Conservation (phyloP, 2,329 filamentous ascomycete genomes). For the Fusarium tanahbumbuense region DNA sequence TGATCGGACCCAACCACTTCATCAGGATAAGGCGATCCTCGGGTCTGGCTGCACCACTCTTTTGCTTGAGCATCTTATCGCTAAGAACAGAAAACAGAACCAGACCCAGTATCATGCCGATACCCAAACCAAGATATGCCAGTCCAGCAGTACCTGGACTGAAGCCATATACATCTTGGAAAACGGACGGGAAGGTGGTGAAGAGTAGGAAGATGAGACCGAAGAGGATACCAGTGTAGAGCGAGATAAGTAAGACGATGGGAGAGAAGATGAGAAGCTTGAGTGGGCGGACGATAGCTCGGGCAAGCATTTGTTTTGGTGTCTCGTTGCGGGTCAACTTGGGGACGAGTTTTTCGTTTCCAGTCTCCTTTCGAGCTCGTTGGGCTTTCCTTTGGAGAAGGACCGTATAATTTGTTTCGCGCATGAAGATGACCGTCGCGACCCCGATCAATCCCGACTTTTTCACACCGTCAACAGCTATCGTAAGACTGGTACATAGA, state of each 20-base stretch:
- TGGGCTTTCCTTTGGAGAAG: slow-evolving; percentile 12
- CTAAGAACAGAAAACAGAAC: slow-evolving; percentile 20
- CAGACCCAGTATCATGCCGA: slow-evolving; percentile 48
- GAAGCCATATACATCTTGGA: slow-evolving; percentile 51
- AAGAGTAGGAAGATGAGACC: slow-evolving; percentile 54
- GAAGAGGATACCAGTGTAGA: slow-evolving; percentile 53
- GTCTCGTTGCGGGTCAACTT: slow-evolving; percentile 17
- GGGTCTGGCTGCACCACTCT: slow-evolving; percentile 41
- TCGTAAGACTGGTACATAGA: background rate
- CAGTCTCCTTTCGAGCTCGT: slow-evolving; percentile 21
- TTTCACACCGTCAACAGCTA: background rate
- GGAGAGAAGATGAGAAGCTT: slow-evolving; percentile 65
- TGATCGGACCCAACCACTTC: slow-evolving; percentile 63
- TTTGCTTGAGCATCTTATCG: slow-evolving; percentile 29
- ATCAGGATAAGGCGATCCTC: slow-evolving; percentile 66
- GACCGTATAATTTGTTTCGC: slow-evolving; percentile 45
- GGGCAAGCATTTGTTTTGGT: slow-evolving; percentile 45
- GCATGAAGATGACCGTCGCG: slow-evolving; percentile 35
- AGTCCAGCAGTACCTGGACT: slow-evolving; percentile 47
- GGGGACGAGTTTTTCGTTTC: slow-evolving; percentile 32
- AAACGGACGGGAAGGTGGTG: slow-evolving; percentile 53
- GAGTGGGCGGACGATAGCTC: slow-evolving; percentile 54
- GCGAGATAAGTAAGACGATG: slow-evolving; percentile 59
- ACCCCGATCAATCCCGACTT: background rate
- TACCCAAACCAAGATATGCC: slow-evolving; percentile 64